These are phyloP conservation scores for Neospora caninum DNA, from an alignment of 169 alveolate species.

Conservation along the genomic window DNA sequence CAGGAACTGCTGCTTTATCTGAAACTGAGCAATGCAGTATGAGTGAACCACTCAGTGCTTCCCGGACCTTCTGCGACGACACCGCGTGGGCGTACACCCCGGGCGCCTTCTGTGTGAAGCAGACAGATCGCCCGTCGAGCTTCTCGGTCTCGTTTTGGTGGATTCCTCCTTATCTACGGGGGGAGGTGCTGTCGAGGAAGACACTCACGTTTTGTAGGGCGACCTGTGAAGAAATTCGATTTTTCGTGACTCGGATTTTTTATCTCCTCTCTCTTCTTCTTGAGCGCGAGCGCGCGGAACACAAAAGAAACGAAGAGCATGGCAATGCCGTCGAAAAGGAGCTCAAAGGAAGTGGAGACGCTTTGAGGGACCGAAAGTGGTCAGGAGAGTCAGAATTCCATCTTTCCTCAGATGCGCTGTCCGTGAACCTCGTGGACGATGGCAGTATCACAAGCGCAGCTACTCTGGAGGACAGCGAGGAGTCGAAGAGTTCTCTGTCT, in stretches of 20 bases:
- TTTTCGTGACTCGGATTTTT: background rate
- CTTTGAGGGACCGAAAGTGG: background rate
- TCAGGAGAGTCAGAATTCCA: background rate
- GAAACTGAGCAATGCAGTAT: background rate
- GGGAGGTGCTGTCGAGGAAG: background rate
- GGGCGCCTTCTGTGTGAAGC: background rate
- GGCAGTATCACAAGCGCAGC: background rate
- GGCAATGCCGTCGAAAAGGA: background rate
- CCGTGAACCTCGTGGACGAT: background rate
- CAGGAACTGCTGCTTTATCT: background rate
- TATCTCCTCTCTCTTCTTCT: background rate
- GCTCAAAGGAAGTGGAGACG: background rate
- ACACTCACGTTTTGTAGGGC: background rate
- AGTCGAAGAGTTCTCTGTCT: background rate
- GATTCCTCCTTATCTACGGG: background rate
- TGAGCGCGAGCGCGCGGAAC: background rate
- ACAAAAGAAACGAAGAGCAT: background rate
- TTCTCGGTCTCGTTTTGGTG: background rate
- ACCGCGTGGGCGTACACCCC: background rate
- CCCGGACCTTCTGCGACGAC: background rate
- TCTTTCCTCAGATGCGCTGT: conserved; percentile 30
- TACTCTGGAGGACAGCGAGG: background rate
- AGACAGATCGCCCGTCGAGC: background rate
- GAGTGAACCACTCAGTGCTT: background rate
- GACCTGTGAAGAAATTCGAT: background rate